phyloP scores from a whole-genome alignment of 768 basidiomycete species.

The Rhodocollybia butyracea region DNA sequence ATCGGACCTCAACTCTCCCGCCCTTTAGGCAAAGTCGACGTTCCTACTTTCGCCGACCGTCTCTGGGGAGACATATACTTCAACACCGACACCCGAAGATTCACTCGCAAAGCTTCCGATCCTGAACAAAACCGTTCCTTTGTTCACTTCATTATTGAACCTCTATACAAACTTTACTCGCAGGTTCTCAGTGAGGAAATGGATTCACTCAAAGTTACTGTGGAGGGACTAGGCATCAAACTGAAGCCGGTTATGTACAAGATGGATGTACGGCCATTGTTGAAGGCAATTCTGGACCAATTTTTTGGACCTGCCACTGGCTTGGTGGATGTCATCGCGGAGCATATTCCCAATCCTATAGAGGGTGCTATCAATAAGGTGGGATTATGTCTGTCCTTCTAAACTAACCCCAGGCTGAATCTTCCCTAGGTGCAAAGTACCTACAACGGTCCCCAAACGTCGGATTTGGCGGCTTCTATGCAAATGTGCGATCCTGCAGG shows the following conservation, averaged over 20 bases:
- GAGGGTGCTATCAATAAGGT: conserved; percentile 62
- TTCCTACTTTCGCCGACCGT: conserved; percentile 81
- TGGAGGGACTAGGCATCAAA: conserved; percentile 73
- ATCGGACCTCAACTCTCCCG: conserved; percentile 1
- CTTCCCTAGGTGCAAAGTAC: conserved; percentile 66
- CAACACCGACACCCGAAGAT: conserved; percentile 79
- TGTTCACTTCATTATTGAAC: conserved; percentile 94
- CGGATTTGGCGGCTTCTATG: conserved; percentile 77
- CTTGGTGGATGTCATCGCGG: conserved; percentile 87
- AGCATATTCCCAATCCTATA: conserved; percentile 84
- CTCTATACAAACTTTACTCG: conserved; percentile 95
- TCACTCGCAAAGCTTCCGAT: conserved; percentile 81
- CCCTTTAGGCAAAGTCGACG: conserved; percentile 66
- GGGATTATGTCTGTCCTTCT: neutral
- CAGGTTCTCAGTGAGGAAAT: conserved; percentile 93
- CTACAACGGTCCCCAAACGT: conserved; percentile 86
- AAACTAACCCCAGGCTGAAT: neutral
- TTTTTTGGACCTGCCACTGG: conserved; percentile 94
- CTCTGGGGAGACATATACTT: conserved; percentile 99
- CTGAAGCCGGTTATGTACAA: conserved; percentile 95
- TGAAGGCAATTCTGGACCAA: conserved; percentile 91
- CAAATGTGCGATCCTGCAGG: conserved; percentile 78
- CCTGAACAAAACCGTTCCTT: conserved; percentile 82
- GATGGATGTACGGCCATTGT: conserved; percentile 94
- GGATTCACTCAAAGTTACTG: conserved; percentile 78